Evolutionary conservation across 1,284 basidiomycete species (phyloP).

Genomic region (Rhodotorula sp.): DNA sequence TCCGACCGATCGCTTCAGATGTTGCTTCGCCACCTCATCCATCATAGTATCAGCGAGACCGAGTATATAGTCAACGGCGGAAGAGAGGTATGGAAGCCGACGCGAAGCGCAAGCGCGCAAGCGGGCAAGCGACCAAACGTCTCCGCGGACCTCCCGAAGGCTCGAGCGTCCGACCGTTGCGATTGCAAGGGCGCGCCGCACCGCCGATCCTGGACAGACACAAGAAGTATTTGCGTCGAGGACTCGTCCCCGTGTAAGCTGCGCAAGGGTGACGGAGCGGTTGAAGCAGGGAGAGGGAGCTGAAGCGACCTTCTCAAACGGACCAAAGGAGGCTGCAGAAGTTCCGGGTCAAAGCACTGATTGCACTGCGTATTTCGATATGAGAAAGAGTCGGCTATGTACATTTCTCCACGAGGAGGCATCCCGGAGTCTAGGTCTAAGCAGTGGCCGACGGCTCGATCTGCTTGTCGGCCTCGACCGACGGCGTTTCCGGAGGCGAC

Average conservation of each 20-base stretch:
- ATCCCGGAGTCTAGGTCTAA: neutral
- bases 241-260: neutral
- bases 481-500: conserved; percentile 6
- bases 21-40: neutral
- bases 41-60: too few species aligned
- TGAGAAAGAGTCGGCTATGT: neutral
- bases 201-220: neutral
- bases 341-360: neutral
- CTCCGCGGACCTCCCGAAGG: neutral
- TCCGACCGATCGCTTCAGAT: neutral
- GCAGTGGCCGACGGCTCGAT: conserved; percentile 2
- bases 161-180: too few species aligned
- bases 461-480: conserved; percentile 6
- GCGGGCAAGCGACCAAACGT: neutral
- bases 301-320: neutral
- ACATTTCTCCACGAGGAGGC: neutral
- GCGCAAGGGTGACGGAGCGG: neutral
- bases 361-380: neutral
- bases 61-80: neutral
- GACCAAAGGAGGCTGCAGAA: too few species aligned
- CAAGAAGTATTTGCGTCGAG: neutral
- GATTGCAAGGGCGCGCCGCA: too few species aligned
- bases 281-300: too few species aligned
- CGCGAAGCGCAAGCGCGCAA: too few species aligned
- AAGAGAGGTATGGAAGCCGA: too few species aligned